Conservation (phyloP, 352 stramenopile species). For the Pythium folliculosum region DNA sequence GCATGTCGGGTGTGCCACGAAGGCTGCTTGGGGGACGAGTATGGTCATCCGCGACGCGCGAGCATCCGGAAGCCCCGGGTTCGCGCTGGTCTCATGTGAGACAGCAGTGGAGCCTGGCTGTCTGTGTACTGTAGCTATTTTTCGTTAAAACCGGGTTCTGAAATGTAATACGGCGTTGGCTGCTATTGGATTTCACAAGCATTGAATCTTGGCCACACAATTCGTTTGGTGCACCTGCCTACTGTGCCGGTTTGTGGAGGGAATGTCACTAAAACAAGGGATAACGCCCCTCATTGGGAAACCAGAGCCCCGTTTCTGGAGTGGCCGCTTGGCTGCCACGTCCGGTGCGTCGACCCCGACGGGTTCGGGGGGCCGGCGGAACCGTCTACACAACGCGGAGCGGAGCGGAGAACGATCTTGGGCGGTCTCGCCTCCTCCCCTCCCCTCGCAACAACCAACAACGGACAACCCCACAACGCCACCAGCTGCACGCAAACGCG, state of each 20-base stretch:
- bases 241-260: too few species aligned
- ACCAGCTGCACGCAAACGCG: slow-evolving; percentile 4
- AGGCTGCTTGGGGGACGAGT: too few species aligned
- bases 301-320: slow-evolving; percentile 4
- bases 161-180: not conserved
- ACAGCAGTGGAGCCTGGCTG: too few species aligned
- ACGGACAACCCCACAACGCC: slow-evolving; percentile 4
- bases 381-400: too few species aligned
- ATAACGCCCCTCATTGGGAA: slow-evolving; percentile 10
- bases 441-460: slow-evolving; percentile 1
- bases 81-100: too few species aligned
- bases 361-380: not conserved
- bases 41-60: too few species aligned
- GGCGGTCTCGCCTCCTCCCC: not conserved
- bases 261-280: slow-evolving; percentile 6
- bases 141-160: not conserved
- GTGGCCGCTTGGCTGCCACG: not conserved
- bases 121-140: not conserved
- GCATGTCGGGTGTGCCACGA: too few species aligned
- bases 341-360: not conserved
- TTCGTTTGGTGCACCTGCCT: not conserved
- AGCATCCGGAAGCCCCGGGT: too few species aligned
- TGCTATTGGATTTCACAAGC: slow-evolving; percentile 1
- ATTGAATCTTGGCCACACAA: slow-evolving; percentile 18
- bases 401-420: slow-evolving; percentile 16